These are phyloP conservation scores for Talinum fruticosum DNA, from an alignment of 148 eudicot genomes.

Conservation along the genomic window DNA sequence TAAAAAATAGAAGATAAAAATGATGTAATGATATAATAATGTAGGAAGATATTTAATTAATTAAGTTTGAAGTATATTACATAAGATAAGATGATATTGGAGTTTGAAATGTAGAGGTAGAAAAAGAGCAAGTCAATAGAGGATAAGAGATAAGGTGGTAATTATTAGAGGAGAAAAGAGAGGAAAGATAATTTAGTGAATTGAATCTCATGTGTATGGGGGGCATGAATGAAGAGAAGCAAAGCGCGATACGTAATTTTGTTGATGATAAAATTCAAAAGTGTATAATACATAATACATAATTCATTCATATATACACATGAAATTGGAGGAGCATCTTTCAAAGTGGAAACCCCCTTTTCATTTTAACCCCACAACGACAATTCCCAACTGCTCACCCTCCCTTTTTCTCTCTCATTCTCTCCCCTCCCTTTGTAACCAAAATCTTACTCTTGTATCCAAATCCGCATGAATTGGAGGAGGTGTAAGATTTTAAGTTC, in stretches of 20 bases:
- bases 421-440: constrained; percentile 8
- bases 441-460: not conserved
- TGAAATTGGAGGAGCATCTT: constrained; percentile 11
- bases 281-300: not conserved
- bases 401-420: constrained; percentile 15
- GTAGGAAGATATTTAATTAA: not conserved
- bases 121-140: not conserved
- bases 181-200: not conserved
- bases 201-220: not conserved
- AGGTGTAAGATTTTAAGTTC: too few species aligned
- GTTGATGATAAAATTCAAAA: constrained; percentile 9
- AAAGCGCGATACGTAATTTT: constrained; percentile 7
- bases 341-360: constrained; percentile 25
- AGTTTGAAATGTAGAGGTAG: not conserved
- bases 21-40: not conserved
- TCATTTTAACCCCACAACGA: constrained; percentile 23
- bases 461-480: constrained; percentile 9
- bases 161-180: not conserved
- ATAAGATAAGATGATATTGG: too few species aligned
- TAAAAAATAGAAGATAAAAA: too few species aligned
- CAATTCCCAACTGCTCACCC: constrained; percentile 18
- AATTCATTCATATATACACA: too few species aligned
- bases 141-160: constrained; percentile 1
- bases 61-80: too few species aligned
- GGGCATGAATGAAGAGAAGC: constrained; percentile 9